Evolutionary conservation across 805 yeast genomes (phyloP), one percentile per base, ranked within the genome.

Genomic region (Spencermartinsiella europaea): DNA sequence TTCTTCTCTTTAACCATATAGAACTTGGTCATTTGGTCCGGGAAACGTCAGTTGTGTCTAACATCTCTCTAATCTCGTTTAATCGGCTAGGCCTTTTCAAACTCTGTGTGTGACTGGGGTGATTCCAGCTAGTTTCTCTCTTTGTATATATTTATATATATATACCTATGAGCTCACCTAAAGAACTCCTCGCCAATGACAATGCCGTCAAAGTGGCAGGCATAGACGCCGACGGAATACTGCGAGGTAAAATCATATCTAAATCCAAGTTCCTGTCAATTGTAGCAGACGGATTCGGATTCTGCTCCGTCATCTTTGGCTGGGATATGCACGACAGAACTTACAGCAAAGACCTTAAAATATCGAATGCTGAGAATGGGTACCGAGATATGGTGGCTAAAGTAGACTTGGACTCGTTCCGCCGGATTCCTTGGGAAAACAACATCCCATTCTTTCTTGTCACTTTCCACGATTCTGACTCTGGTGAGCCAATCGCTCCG

Each of bases 251-350:
- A 51, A 50, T 64, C 49, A 56, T 64, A 17, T 58, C 64, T 34
- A 55, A 50, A 34, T 31, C 42, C 34, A 63, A 63, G 58, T 60
- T 63, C 33, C 42, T 53, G 14, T 47, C 53, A 14, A 42, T 55
- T 19, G 38, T 47, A 4, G 48, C 48, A n/a, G 52, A 49, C n/a
- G 63, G 63, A 7, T 60, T 63, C 45, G 67, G 67, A 7, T 64
- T 64, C 51, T 64, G 68, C 53, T 46, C 47, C 19, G 66, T 63
- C 27, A 53, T 64, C 16, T 64, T 61, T 44, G 67, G 68, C 17
- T 64, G 68, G 68, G 68, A 64, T 40, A 58, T 60, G 62, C 64
- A 59, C 44, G 68, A 64, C 46, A 49, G 49, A 28, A 56, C 58
- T 21, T 64, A 64, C 45, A 37, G 50, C 10, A 46, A 42, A 21